Conservation (phyloP, 2,329 filamentous ascomycete species). For the Didymella glomerata region DNA sequence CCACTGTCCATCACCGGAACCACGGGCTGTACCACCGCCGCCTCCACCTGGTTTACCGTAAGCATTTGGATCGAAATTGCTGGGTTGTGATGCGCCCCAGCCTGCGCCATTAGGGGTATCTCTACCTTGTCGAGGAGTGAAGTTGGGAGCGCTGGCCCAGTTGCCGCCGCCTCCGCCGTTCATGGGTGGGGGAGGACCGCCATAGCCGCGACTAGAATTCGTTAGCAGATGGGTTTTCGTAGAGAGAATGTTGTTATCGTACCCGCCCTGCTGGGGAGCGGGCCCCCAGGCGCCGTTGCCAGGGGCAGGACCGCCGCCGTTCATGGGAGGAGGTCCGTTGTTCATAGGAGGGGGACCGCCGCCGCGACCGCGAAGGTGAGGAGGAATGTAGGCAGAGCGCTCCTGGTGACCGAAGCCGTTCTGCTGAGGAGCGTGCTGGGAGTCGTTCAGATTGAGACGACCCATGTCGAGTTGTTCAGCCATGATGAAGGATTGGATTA, state of each 20-base stretch:
- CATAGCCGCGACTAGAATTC: conserved; percentile 39
- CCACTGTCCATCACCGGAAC: conserved; percentile 96
- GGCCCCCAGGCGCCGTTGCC: conserved; percentile 70
- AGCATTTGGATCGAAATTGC: conserved; percentile 68
- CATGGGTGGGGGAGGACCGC: conserved; percentile 47
- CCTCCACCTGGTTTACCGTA: conserved; percentile 65
- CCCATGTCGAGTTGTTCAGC: conserved; percentile 78
- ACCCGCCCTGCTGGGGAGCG: conserved; percentile 34
- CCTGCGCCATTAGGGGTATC: conserved; percentile 47
- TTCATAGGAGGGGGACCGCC: conserved; percentile 45
- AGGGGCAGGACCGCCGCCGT: conserved; percentile 64
- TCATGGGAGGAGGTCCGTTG: conserved; percentile 56
- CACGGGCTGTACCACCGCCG: conserved; percentile 68
- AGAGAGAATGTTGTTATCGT: conserved; percentile 25
- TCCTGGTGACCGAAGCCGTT: conserved; percentile 60
- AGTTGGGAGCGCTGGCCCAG: conserved; percentile 67
- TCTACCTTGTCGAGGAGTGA: conserved; percentile 59
- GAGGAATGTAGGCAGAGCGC: conserved; percentile 82
- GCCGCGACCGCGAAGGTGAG: conserved; percentile 72
- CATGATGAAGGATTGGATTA: conserved; percentile 42
- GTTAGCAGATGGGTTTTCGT: conserved; percentile 28
- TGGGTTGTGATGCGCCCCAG: conserved; percentile 52
- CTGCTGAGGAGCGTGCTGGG: conserved; percentile 63
- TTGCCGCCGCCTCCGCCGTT: conserved; percentile 64
- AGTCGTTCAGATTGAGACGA: conserved; percentile 74